Conservation (phyloP, 2,329 filamentous ascomycete species). For the Diaporthe amygdali region DNA sequence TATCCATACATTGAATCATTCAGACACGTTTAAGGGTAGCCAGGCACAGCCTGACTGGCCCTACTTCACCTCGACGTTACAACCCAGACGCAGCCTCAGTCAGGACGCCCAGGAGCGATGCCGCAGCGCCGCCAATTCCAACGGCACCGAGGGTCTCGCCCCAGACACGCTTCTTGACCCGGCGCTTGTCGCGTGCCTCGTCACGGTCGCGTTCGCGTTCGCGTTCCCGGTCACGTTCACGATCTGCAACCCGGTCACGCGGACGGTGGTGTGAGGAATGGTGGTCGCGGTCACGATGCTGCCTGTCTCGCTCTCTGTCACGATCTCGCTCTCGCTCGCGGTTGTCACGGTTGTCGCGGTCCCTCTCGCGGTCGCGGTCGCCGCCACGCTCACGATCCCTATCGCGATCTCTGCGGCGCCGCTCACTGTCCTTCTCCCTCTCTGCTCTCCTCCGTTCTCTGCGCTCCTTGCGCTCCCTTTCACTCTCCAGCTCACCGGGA, state of each 20-base stretch:
- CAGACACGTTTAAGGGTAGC: background rate
- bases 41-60: background rate
- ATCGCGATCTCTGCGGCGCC: conserved; percentile 33
- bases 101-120: conserved; percentile 61
- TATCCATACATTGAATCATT: background rate
- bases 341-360: conserved; percentile 37
- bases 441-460: conserved; percentile 15
- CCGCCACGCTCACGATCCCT: conserved; percentile 30
- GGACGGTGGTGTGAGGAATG: conserved; percentile 8
- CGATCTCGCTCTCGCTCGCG: conserved; percentile 41
- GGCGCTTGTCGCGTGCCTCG: conserved; percentile 36
- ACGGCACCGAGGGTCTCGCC: conserved; percentile 62
- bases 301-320: conserved; percentile 40
- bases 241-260: conserved; percentile 42
- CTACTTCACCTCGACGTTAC: conserved; percentile 21
- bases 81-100: conserved; percentile 56
- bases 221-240: conserved; percentile 32
- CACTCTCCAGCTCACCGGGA: conserved; percentile 34
- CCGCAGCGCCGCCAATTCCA: conserved; percentile 65
- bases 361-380: conserved; percentile 28
- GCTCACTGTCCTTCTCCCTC: conserved; percentile 28
- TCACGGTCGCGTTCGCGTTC: conserved; percentile 42
- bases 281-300: conserved; percentile 48
- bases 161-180: conserved; percentile 50
- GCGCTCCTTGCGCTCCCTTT: conserved; percentile 26